phyloP scores from a whole-genome alignment of 768 basidiomycete genomes.

The Tremella mesenterica region DNA sequence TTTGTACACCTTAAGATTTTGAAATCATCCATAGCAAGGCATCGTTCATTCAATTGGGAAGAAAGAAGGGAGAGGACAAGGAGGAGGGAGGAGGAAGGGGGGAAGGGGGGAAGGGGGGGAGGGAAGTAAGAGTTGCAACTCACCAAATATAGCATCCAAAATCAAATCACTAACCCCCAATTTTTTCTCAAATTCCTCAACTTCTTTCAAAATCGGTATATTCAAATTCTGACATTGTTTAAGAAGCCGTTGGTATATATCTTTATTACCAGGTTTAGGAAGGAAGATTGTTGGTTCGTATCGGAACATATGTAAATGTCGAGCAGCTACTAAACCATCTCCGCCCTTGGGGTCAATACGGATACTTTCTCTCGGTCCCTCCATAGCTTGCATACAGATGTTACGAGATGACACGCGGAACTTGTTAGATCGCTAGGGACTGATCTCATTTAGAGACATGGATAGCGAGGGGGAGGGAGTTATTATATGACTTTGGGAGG shows the following conservation, averaged over 20 bases:
- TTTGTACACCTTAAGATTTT: no score
- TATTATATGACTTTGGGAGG: no score
- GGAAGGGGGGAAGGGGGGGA: neutral
- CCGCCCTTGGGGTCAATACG: conserved; percentile 67
- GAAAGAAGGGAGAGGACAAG: neutral
- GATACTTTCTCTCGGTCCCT: no score
- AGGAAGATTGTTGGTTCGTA: conserved; percentile 83
- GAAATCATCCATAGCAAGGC: no score
- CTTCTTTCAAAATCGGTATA: conserved; percentile 60
- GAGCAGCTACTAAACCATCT: conserved; percentile 90
- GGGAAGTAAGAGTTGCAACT: conserved; percentile 11
- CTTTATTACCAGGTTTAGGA: conserved; percentile 93
- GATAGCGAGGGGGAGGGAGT: no score
- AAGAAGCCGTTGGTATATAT: conserved; percentile 81
- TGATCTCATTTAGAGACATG: no score
- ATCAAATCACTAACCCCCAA: conserved; percentile 56
- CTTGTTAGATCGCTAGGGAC: no score
- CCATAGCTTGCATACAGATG: no score
- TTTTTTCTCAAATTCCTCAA: conserved; percentile 45
- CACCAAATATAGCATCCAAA: conserved; percentile 85
- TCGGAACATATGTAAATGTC: conserved; percentile 89
- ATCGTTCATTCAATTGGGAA: no score
- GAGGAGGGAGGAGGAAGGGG: neutral
- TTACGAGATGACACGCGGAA: no score
- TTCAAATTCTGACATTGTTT: conserved; percentile 81